Conservation (phyloP, 441 rosid genomes). For the Syzygium syzygioides region DNA sequence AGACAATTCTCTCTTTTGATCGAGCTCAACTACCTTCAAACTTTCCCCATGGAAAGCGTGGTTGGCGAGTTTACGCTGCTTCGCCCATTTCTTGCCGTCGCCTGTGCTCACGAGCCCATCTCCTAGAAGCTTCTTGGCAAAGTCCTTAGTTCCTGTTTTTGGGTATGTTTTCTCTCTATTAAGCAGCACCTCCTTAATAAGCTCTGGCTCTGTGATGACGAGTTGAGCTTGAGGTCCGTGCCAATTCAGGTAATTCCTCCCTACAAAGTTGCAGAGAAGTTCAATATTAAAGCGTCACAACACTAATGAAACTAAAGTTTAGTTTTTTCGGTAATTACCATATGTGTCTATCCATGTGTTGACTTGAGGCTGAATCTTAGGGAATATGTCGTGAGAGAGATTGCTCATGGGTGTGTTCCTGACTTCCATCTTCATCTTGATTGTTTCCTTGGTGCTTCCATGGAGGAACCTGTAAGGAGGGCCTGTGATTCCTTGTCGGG, state of each 20-base stretch:
- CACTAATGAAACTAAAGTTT: background rate
- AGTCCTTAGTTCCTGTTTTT: background rate
- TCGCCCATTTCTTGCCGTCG: slow-evolving; percentile 8
- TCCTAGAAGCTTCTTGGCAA: slow-evolving; percentile 5
- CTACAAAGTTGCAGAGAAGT: background rate
- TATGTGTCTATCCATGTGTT: background rate
- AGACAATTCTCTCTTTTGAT: background rate
- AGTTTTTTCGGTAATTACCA: background rate
- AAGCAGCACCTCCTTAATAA: slow-evolving; percentile 9
- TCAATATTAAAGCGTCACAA: too few species aligned
- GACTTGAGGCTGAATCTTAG: background rate
- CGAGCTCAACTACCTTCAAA: slow-evolving; percentile 1
- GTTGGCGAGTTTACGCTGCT: slow-evolving; percentile 11
- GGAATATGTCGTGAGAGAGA: background rate
- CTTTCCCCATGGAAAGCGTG: slow-evolving; percentile 12
- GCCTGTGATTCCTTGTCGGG: slow-evolving; percentile 1
- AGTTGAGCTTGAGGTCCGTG: slow-evolving; percentile 7
- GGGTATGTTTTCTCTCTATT: background rate
- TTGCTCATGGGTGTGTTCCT: background rate
- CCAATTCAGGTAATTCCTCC: slow-evolving; percentile 8
- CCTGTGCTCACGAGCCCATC: background rate
- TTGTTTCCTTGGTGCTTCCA: background rate
- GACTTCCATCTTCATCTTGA: background rate
- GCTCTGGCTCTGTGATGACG: slow-evolving; percentile 8
- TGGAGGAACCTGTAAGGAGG: slow-evolving; percentile 6